Conservation (phyloP, 495 filamentous ascomycete species). For the Daldinia childiae region DNA sequence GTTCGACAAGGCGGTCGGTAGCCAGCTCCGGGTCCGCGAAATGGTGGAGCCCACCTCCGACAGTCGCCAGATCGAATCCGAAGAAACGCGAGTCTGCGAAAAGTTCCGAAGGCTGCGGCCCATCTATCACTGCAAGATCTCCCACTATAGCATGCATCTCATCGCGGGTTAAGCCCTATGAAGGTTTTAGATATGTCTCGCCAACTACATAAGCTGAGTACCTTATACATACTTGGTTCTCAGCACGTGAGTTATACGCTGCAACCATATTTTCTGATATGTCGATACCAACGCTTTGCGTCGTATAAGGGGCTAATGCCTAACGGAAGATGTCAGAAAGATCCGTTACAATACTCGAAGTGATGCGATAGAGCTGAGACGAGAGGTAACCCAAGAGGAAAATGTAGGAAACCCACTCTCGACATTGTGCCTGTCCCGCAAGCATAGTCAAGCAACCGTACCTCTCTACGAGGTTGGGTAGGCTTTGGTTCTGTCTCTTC, state of each 20-base stretch:
- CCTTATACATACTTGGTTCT: constrained; percentile 52
- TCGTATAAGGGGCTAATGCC: constrained; percentile 69
- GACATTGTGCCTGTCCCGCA: constrained; percentile 75
- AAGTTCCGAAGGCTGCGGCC: constrained; percentile 46
- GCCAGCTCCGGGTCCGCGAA: constrained; percentile 69
- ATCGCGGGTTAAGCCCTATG: constrained; percentile 56
- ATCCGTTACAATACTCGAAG: background rate
- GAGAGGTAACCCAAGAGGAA: background rate
- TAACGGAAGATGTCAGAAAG: constrained; percentile 35
- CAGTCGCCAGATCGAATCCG: constrained; percentile 70
- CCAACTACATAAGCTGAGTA: background rate
- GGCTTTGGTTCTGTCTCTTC: constrained; percentile 16
- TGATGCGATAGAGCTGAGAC: background rate
- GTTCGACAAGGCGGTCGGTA: constrained; percentile 63
- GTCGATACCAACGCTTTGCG: constrained; percentile 70
- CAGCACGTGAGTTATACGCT: constrained; percentile 62
- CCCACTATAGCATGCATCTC: constrained; percentile 68
- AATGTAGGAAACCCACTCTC: constrained; percentile 53
- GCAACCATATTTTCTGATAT: constrained; percentile 73
- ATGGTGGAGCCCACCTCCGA: constrained; percentile 77
- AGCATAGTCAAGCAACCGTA: constrained; percentile 77
- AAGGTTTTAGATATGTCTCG: constrained; percentile 25
- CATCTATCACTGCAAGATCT: constrained; percentile 61
- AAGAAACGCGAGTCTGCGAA: constrained; percentile 60
- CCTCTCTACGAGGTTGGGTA: constrained; percentile 50